Conservation (phyloP, 2,329 filamentous ascomycete species). For the Zymoseptoria pseudotritici region DNA sequence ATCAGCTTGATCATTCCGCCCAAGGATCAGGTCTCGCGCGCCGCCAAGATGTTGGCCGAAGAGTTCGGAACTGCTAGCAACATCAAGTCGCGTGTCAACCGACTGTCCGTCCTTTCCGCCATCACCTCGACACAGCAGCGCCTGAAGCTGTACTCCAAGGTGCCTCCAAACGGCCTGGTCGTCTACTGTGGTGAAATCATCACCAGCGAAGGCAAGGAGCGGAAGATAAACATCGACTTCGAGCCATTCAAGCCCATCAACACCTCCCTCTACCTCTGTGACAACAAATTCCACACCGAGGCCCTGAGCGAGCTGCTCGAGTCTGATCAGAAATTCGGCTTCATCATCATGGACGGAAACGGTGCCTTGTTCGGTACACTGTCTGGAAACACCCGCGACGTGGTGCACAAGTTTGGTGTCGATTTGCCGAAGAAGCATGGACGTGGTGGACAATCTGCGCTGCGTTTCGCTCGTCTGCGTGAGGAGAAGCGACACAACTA, state of each 20-base stretch:
- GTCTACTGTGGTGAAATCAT: conserved; percentile 99
- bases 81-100: conserved; percentile 99
- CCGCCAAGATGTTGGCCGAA: conserved; percentile 99
- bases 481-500: conserved; percentile 99
- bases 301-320: conserved; percentile 93
- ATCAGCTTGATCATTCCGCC: conserved; percentile 98
- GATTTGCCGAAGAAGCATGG: conserved; percentile 99
- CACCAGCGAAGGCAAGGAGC: conserved; percentile 95
- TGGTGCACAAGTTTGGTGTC: conserved; percentile 96
- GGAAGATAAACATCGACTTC: conserved; percentile 99
- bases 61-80: conserved; percentile 81
- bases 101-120: conserved; percentile 92
- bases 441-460: conserved; percentile 97
- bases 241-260: conserved; percentile 99
- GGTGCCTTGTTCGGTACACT: conserved; percentile 94
- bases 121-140: conserved; percentile 99
- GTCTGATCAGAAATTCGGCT: conserved; percentile 98
- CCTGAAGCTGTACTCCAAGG: conserved; percentile 98
- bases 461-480: conserved; percentile 98
- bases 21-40: conserved; percentile 94
- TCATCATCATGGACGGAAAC: conserved; percentile 99
- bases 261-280: conserved; percentile 96
- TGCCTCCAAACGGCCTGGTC: conserved; percentile 92
- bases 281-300: conserved; percentile 99
- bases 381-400: conserved; percentile 92